These are phyloP conservation scores for Kurtzmaniella quercitrusa DNA, from an alignment of 1,139 yeast species.

Conservation along the genomic window DNA sequence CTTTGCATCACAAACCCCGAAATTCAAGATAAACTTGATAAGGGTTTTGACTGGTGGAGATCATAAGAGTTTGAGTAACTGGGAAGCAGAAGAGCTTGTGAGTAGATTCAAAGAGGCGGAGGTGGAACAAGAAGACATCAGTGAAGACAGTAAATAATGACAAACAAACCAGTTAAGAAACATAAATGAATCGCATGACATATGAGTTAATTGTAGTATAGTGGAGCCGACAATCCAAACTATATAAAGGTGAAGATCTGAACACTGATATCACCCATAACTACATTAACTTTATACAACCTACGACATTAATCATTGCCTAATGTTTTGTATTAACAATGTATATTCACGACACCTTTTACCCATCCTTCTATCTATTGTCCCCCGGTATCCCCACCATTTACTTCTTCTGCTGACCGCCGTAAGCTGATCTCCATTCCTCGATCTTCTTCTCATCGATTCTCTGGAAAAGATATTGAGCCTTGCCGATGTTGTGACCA, in stretches of 20 bases:
- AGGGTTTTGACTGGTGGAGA: slow-evolving; percentile 61
- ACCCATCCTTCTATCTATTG: neutral
- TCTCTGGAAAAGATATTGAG: slow-evolving; percentile 85
- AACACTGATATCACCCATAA: too few relatives aligned
- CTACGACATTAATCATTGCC: too few relatives aligned
- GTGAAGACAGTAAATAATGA: slow-evolving; percentile 10
- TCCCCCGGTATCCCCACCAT: too few relatives aligned
- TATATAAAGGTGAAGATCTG: too few relatives aligned
- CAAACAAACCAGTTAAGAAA: neutral
- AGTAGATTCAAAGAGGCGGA: neutral
- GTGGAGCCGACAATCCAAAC: too few relatives aligned
- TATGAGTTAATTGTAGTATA: neutral
- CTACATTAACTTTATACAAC: too few relatives aligned
- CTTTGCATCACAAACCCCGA: slow-evolving; percentile 45
- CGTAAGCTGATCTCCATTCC: slow-evolving; percentile 82
- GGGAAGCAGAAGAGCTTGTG: slow-evolving; percentile 25
- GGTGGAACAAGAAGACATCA: slow-evolving; percentile 7
- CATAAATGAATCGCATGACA: neutral
- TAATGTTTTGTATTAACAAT: neutral
- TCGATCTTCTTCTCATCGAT: slow-evolving; percentile 87
- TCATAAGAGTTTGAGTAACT: slow-evolving; percentile 24
- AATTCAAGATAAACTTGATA: slow-evolving; percentile 49
- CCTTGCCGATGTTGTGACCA: slow-evolving; percentile 88
- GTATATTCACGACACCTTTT: neutral
- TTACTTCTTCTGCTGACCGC: slow-evolving; percentile 53